Percentiles rank a stretch among this genome's conserved stretches.
These are phyloP conservation scores for Hydrangea macrophylla DNA, from an alignment of 148 eudicot genomes.

Conservation along the genomic window DNA sequence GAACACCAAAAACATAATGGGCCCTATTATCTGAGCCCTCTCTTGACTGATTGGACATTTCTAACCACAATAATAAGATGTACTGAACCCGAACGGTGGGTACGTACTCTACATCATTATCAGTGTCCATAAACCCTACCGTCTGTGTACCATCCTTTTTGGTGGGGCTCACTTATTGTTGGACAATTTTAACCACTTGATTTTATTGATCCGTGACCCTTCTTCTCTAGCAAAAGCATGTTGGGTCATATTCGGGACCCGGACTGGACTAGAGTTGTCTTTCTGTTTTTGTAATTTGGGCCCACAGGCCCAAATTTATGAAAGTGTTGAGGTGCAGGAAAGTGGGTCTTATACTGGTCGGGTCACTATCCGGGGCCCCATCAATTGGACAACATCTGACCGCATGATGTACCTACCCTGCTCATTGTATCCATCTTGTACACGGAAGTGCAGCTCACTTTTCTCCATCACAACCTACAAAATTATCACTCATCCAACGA, in stretches of 20 bases:
- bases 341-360: no score
- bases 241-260: slow-evolving; percentile 36
- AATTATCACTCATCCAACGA: no score
- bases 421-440: no score
- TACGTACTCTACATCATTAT: neutral
- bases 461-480: no score
- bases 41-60: neutral
- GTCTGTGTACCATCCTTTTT: no score
- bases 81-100: neutral
- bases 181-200: slow-evolving; percentile 3
- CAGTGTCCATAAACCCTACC: neutral
- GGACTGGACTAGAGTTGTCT: slow-evolving; percentile 23
- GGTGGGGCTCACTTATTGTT: neutral
- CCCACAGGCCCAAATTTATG: neutral
- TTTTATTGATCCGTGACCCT: slow-evolving; percentile 3
- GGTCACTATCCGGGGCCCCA: neutral
- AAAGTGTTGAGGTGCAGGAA: neutral
- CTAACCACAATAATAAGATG: neutral
- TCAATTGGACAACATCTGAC: neutral
- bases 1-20: neutral
- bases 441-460: no score
- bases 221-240: slow-evolving; percentile 11
- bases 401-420: neutral
- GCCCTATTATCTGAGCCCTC: neutral
- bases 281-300: slow-evolving; percentile 14